A percentile compares a stretch with the other conserved stretches of the same genome.
phyloP scores from a whole-genome alignment of 1,284 basidiomycete genomes.

The Pholiota adiposa region DNA sequence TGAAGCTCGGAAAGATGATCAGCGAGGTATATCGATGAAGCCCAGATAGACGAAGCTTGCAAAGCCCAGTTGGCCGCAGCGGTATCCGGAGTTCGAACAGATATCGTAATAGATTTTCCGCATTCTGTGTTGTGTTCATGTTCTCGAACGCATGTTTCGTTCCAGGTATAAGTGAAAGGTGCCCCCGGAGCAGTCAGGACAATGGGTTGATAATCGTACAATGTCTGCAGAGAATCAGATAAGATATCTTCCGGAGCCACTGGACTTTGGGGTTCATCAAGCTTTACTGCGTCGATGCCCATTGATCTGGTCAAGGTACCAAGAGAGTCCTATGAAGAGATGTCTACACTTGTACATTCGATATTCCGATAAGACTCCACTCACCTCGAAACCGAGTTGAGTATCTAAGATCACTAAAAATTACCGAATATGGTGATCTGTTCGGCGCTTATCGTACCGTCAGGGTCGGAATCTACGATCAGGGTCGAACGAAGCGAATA shows the following conservation, averaged over 20 bases:
- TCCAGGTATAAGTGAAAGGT: constrained; percentile 43
- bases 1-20: constrained; percentile 57
- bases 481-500: background rate
- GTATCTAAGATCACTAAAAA: background rate
- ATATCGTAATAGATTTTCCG: constrained; percentile 27
- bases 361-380: background rate
- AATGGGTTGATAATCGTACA: constrained; percentile 67
- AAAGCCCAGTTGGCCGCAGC: constrained; percentile 69
- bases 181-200: constrained; percentile 59
- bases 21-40: constrained; percentile 64
- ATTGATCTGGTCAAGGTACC: background rate
- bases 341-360: background rate
- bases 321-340: background rate
- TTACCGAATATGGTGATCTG: too few relatives aligned
- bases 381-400: background rate
- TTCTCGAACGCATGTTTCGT: constrained; percentile 9
- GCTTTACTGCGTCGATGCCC: background rate
- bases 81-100: constrained; percentile 64
- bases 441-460: background rate
- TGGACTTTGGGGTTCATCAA: background rate
- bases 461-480: background rate
- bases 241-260: constrained; percentile 67
- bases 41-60: constrained; percentile 78
- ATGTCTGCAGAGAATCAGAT: constrained; percentile 57
- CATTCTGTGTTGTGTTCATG: constrained; percentile 14